phyloP scores from a whole-genome alignment of 176 grass and related monocot genomes.

The Microstegium vimineum region DNA sequence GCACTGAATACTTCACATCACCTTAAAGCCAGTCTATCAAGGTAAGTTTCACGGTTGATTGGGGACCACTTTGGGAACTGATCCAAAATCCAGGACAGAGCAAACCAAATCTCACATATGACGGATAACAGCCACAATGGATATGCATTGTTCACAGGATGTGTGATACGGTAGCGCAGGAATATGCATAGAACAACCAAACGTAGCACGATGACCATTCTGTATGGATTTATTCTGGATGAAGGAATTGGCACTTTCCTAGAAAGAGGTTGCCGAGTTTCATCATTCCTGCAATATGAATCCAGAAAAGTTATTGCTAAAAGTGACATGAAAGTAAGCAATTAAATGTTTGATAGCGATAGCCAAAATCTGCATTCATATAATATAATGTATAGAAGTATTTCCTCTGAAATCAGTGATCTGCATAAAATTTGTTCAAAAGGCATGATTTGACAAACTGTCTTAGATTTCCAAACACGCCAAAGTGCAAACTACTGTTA shows the following conservation, averaged over 20 bases:
- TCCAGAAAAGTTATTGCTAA: not conserved
- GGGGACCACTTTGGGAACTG: slow-evolving; percentile 99
- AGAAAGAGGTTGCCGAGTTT: slow-evolving; percentile 92
- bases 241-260: slow-evolving; percentile 93
- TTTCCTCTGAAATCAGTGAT: not conserved
- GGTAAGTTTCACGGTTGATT: slow-evolving; percentile 95
- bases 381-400: not conserved
- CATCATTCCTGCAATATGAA: slow-evolving; percentile 83
- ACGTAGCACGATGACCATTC: slow-evolving; percentile 94
- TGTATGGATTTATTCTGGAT: slow-evolving; percentile 97
- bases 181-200: slow-evolving; percentile 88
- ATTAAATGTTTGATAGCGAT: not conserved
- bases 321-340: not conserved
- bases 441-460: not conserved
- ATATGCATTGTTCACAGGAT: slow-evolving; percentile 84
- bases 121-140: slow-evolving; percentile 84
- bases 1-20: slow-evolving; percentile 31
- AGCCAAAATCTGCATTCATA: not conserved
- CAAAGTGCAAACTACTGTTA: not conserved
- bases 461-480: not conserved
- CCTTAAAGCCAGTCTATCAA: slow-evolving; percentile 94
- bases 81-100: slow-evolving; percentile 97
- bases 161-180: slow-evolving; percentile 95
- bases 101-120: slow-evolving; percentile 99
- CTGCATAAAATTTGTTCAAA: slow-evolving; percentile 2